Evolutionary conservation across 805 yeast genomes (phyloP), one percentile per base, ranked within the genome.

Genomic region (Kuraishia cidri): DNA sequence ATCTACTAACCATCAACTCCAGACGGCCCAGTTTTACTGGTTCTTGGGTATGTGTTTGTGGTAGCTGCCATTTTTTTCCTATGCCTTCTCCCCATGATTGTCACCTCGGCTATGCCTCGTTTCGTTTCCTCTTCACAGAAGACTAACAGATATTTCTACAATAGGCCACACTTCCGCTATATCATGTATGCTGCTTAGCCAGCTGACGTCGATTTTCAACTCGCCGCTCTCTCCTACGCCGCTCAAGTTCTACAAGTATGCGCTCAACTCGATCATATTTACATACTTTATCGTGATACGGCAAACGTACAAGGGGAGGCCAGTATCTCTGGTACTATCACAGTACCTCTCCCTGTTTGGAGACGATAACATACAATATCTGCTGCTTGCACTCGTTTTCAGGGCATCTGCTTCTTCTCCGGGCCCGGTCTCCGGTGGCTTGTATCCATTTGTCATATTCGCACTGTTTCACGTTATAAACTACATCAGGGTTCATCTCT

Each of bases 1-100:
- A n/a, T n/a, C n/a, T n/a, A n/a, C n/a, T n/a, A n/a, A n/a, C n/a
- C n/a, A n/a, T n/a, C n/a, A n/a, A n/a, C n/a, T n/a, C n/a, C n/a
- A 55, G 41, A 69, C 76, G 8, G 74, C 75, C 6, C 85, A 79
- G 48, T 76, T 79, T 47, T 74, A 74, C 44, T 79, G 88, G 88
- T 79, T 69, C 42, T 33, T 75, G 18, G 79, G n/a, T n/a, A n/a
- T n/a, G n/a, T n/a, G n/a, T n/a, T n/a, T n/a, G n/a, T n/a, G n/a
- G n/a, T n/a, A n/a, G n/a, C n/a, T n/a, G n/a, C n/a, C n/a, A n/a
- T n/a, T n/a, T n/a, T n/a, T n/a, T n/a, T n/a, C n/a, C n/a, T n/a
- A n/a, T n/a, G n/a, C n/a, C n/a, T n/a, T n/a, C n/a, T n/a, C n/a
- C n/a, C n/a, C n/a, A n/a, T n/a, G n/a, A n/a, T n/a, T n/a, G n/a